Evolutionary conservation across 2,329 filamentous ascomycete genomes (phyloP).

Genomic region (Ploettnerulaceae sp.): DNA sequence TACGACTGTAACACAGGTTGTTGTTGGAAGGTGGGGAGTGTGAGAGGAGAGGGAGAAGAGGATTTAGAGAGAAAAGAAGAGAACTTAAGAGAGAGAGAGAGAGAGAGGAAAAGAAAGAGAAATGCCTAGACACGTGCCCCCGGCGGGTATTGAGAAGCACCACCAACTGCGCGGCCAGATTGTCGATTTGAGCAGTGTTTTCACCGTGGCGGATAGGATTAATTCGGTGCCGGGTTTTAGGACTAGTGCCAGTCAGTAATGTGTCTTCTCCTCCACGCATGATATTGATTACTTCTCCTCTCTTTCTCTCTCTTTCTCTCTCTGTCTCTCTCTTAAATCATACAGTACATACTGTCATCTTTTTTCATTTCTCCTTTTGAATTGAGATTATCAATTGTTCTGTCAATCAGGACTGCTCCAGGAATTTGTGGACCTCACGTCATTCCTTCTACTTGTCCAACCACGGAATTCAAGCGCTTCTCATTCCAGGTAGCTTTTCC

Average conservation of each 20-base stretch:
- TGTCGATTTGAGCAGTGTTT: background rate
- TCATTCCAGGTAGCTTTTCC: constrained; percentile 1
- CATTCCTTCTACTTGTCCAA: no score
- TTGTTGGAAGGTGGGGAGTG: no score
- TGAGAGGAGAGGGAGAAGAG: no score
- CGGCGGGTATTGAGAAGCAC: constrained; percentile 38
- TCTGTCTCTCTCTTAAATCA: constrained; percentile 17
- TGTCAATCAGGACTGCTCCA: no score
- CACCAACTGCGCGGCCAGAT: constrained; percentile 38
- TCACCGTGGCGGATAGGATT: constrained; percentile 48
- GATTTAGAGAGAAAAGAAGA: no score
- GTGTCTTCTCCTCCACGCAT: constrained; percentile 14
- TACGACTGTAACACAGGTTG: no score
- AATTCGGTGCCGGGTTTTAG: constrained; percentile 53
- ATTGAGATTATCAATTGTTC: no score
- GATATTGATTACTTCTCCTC: constrained; percentile 18
- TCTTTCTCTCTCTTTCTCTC: constrained; percentile 19
- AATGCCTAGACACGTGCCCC: constrained; percentile 27
- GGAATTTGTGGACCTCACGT: no score
- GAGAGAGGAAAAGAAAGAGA: background rate
- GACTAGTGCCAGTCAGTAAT: constrained; percentile 54
- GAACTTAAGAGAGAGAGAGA: no score
- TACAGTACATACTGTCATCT: no score
- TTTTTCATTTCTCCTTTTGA: background rate
- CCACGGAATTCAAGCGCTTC: no score